phyloP scores from a whole-genome alignment of 257 asterid species.

The Buddleja alternifolia region DNA sequence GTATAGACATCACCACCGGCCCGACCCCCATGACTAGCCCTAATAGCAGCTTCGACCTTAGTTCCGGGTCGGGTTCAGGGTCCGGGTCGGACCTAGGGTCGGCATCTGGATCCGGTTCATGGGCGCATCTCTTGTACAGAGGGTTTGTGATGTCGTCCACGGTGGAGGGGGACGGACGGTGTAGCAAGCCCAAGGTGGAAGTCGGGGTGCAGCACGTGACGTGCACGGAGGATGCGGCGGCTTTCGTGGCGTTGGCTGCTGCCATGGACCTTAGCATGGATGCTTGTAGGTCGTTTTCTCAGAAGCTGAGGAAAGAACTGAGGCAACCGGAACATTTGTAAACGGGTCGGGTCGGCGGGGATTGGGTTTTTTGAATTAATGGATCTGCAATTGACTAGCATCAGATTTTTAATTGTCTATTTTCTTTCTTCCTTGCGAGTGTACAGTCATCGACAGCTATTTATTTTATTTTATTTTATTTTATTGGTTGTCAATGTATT shows the following conservation, averaged over 20 bases:
- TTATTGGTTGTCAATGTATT: slow-evolving; percentile 21
- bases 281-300: slow-evolving; percentile 78
- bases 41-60: slow-evolving; percentile 79
- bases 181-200: slow-evolving; percentile 87
- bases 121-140: slow-evolving; percentile 72
- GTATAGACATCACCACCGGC: slow-evolving; percentile 76
- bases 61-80: slow-evolving; percentile 70
- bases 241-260: slow-evolving; percentile 92
- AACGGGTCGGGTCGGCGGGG: slow-evolving; percentile 35
- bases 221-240: slow-evolving; percentile 98
- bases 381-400: slow-evolving; percentile 26
- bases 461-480: slow-evolving; percentile 15
- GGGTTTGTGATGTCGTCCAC: slow-evolving; percentile 96
- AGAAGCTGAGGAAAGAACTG: slow-evolving; percentile 80
- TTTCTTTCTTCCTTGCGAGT: slow-evolving; percentile 33
- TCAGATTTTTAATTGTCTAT: slow-evolving; percentile 17
- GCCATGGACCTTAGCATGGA: slow-evolving; percentile 96
- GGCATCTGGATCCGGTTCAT: slow-evolving; percentile 71
- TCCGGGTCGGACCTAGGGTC: slow-evolving; percentile 64
- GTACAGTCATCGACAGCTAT: slow-evolving; percentile 60
- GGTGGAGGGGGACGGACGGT: slow-evolving; percentile 64
- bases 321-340: slow-evolving; percentile 64
- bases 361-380: slow-evolving; percentile 26
- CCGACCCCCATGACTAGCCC: slow-evolving; percentile 82
- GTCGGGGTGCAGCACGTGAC: slow-evolving; percentile 92